Evolutionary conservation across 1,284 basidiomycete genomes (phyloP).

Genomic region (Malassezia sympodialis): DNA sequence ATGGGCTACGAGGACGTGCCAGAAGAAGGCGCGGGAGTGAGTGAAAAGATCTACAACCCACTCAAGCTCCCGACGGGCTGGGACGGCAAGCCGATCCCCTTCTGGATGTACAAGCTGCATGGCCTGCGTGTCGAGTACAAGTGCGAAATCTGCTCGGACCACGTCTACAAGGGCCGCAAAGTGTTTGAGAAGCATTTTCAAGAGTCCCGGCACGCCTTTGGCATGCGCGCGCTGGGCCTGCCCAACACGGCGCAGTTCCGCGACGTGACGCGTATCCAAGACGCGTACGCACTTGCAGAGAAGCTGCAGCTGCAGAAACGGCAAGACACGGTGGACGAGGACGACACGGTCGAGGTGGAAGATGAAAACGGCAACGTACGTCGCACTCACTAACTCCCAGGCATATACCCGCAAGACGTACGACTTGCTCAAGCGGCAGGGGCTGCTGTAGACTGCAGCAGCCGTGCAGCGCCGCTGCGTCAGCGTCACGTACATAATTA

Average conservation of each 20-base stretch:
- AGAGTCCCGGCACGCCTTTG: slow-evolving; percentile 93
- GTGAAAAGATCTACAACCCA: slow-evolving; percentile 92
- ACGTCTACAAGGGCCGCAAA: slow-evolving; percentile 66
- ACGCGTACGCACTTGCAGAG: slow-evolving; percentile 63
- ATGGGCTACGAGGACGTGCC: slow-evolving; percentile 49
- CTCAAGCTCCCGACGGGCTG: slow-evolving; percentile 92
- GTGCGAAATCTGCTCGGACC: slow-evolving; percentile 84
- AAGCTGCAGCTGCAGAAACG: slow-evolving; percentile 37
- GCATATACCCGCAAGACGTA: slow-evolving; percentile 46
- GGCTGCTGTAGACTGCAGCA: slow-evolving; percentile 25
- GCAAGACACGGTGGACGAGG: slow-evolving; percentile 21
- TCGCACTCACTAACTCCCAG: slow-evolving; percentile 6
- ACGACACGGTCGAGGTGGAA: slow-evolving; percentile 43
- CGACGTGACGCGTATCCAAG: slow-evolving; percentile 92
- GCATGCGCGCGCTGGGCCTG: slow-evolving; percentile 90
- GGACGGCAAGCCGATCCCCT: slow-evolving; percentile 97
- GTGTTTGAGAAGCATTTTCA: slow-evolving; percentile 88
- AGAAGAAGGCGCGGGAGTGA: slow-evolving; percentile 53
- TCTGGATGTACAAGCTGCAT: slow-evolving; percentile 96
- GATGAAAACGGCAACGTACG: slow-evolving; percentile 42
- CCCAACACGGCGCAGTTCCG: slow-evolving; percentile 99
- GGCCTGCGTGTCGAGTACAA: slow-evolving; percentile 92
- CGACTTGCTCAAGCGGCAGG: slow-evolving; percentile 46
- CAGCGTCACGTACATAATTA: slow-evolving; percentile 2
- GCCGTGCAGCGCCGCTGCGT: background rate